Evolutionary conservation across 345 rosid species (phyloP).

Genomic region (Nasturtium officinale): DNA sequence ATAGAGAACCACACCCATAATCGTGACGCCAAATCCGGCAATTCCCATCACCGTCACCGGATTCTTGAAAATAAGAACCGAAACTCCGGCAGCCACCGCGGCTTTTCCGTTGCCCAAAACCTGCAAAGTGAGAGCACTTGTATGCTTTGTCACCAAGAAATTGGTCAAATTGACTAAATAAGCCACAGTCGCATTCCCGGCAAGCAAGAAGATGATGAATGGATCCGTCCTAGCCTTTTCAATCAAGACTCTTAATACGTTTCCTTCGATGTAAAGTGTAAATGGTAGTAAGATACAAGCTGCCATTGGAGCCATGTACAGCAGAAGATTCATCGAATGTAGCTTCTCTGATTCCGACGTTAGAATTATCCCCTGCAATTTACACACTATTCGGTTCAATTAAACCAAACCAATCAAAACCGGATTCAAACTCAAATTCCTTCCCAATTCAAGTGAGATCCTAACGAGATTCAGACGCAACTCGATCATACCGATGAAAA

Average conservation of each 20-base stretch:
- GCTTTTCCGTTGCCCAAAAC: constrained; percentile 99
- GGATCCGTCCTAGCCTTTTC: constrained; percentile 79
- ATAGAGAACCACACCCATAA: constrained; percentile 97
- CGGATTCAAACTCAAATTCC: not conserved
- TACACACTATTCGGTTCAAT: constrained; percentile 36
- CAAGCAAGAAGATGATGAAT: constrained; percentile 65
- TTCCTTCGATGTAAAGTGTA: constrained; percentile 91
- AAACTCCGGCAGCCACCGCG: constrained; percentile 91
- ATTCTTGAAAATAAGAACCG: constrained; percentile 87
- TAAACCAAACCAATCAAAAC: not conserved
- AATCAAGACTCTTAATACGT: constrained; percentile 66
- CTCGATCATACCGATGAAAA: not conserved
- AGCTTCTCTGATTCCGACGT: constrained; percentile 91
- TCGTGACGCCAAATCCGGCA: constrained; percentile 81
- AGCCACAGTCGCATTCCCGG: constrained; percentile 95
- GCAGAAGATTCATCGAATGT: constrained; percentile 89
- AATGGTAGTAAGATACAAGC: constrained; percentile 88
- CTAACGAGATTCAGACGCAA: not conserved
- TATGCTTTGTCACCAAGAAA: constrained; percentile 96
- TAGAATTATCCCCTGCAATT: constrained; percentile 66
- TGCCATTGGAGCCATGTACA: constrained; percentile 98
- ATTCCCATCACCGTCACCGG: constrained; percentile 95
- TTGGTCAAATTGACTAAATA: constrained; percentile 93
- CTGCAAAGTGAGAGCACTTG: constrained; percentile 94
- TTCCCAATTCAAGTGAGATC: constrained; percentile 15